Conservation (phyloP, 1,284 basidiomycete genomes). For the Pulchroboletus neoregius region DNA sequence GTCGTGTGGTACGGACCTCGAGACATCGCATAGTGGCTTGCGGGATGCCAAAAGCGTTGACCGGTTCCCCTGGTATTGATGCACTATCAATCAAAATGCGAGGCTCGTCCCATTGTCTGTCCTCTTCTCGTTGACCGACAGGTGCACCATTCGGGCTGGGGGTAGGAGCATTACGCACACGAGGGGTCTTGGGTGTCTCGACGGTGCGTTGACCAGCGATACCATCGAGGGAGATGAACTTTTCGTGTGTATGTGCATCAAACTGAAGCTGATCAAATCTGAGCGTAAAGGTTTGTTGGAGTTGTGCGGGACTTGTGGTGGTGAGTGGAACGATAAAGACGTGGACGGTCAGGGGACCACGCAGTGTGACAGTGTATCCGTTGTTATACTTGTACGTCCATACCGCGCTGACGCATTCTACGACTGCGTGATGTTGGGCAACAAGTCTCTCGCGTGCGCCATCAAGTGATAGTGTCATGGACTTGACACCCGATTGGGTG, state of each 20-base stretch:
- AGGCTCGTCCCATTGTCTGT: conserved; percentile 60
- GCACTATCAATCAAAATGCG: conserved; percentile 54
- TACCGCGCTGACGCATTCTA: conserved; percentile 63
- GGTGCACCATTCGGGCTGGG: conserved; percentile 36
- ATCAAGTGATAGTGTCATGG: conserved; percentile 69
- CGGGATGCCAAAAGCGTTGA: conserved; percentile 80
- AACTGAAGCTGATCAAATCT: conserved; percentile 70
- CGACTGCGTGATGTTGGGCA: conserved; percentile 46
- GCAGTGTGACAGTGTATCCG: conserved; percentile 69
- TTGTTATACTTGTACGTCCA: conserved; percentile 76
- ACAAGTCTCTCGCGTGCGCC: conserved; percentile 62
- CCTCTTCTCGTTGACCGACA: conserved; percentile 38
- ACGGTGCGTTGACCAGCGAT: conserved; percentile 47
- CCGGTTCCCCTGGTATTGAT: conserved; percentile 68
- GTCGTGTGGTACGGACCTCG: conserved; percentile 46
- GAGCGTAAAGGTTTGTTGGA: conserved; percentile 35
- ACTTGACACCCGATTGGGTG: conserved; percentile 73
- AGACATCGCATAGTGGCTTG: conserved; percentile 82
- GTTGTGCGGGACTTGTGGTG: conserved; percentile 13
- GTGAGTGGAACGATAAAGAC: conserved; percentile 41
- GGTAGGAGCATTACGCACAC: conserved; percentile 38
- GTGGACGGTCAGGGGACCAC: conserved; percentile 64
- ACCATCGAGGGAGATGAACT: conserved; percentile 58
- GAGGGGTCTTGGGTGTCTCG: conserved; percentile 41
- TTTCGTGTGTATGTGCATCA: conserved; percentile 65